Evolutionary conservation across 768 basidiomycete species (phyloP), one percentile per base, ranked within the genome.

Genomic region (Clathrus columnatus): DNA sequence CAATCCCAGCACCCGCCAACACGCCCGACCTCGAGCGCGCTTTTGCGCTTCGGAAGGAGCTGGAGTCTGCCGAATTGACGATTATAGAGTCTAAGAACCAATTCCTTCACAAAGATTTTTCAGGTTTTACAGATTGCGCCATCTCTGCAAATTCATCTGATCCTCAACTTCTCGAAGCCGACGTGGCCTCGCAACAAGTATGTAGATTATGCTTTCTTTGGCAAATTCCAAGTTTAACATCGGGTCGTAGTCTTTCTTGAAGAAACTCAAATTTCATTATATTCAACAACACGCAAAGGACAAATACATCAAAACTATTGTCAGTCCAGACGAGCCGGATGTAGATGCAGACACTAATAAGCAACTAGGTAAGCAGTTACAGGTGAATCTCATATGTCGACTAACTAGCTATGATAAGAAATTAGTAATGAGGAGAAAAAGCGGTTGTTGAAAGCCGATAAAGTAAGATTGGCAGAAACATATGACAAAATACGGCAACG

Each of bases 231-330:
- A 14, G 59, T 60, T 45, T 23, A 46, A 2, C 3, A n/a, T 42
- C 10, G 23, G 3, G 18, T 27, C 11, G 2, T 51, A 88, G 87
- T 73, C 82, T 6, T 87, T 83, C 61, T 72, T 91, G 18, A 76
- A 84, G 21, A 88, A 88, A 62, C 79, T 93, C 24, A 94, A 94
- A 68, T 91, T 90, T 63, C 86, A 88, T 60, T 92, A 91, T 64
- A 72, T 92, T 17, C 90, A 95, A 63, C 88, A 91, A 67, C 88
- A 91, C 61, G 88, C 92, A 2, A 95, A 94, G 65, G 82, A 90
- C 62, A 84, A 86, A 68, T 94, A 93, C 63, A 76, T 92, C 61
- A 85, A 86, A 66, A 83, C 82, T 0, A 91, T 94, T 61, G 85
- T 91, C 48, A 88, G 84, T 64, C 83, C 89, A 61, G 88, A 93